Evolutionary conservation across 768 basidiomycete genomes (phyloP).

Genomic region (Trichaptum fuscoviolaceum): DNA sequence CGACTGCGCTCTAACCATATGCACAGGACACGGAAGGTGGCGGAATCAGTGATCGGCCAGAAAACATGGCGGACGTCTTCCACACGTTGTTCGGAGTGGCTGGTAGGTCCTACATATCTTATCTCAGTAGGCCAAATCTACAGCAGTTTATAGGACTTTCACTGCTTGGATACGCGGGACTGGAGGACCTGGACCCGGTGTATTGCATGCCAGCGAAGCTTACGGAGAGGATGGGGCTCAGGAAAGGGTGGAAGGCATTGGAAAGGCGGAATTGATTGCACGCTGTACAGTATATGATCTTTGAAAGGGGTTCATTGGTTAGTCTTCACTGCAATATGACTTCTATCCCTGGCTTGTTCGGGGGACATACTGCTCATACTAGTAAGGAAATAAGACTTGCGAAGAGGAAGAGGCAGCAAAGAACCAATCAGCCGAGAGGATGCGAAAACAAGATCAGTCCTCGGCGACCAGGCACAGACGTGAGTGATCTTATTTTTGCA

Average conservation of each 20-base stretch:
- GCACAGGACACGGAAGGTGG: constrained; percentile 81
- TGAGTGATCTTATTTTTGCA: too few species aligned
- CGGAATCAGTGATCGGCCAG: constrained; percentile 91
- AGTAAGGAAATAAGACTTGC: too few species aligned
- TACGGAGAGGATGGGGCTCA: constrained; percentile 65
- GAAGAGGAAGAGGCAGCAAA: too few species aligned
- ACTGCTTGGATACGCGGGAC: constrained; percentile 77
- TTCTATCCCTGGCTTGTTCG: too few species aligned
- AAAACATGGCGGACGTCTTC: constrained; percentile 95
- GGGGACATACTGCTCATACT: too few species aligned
- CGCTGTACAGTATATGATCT: too few species aligned
- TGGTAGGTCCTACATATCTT: constrained; percentile 35
- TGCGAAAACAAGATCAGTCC: too few species aligned
- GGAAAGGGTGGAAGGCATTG: constrained; percentile 60
- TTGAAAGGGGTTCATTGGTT: too few species aligned
- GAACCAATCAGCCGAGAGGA: too few species aligned
- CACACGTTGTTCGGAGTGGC: constrained; percentile 92
- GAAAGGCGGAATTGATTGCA: constrained; percentile 26
- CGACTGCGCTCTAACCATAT: background rate
- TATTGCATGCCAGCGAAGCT: constrained; percentile 90
- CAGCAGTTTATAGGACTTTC: constrained; percentile 57
- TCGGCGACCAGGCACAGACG: too few species aligned
- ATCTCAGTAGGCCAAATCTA: background rate
- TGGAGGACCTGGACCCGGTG: constrained; percentile 86
- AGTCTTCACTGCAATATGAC: too few species aligned